A percentile compares a stretch with the other conserved stretches of the same genome.
phyloP scores from a whole-genome alignment of 371 early-diverging fungal species.

The Pancytospora epiphaga region DNA sequence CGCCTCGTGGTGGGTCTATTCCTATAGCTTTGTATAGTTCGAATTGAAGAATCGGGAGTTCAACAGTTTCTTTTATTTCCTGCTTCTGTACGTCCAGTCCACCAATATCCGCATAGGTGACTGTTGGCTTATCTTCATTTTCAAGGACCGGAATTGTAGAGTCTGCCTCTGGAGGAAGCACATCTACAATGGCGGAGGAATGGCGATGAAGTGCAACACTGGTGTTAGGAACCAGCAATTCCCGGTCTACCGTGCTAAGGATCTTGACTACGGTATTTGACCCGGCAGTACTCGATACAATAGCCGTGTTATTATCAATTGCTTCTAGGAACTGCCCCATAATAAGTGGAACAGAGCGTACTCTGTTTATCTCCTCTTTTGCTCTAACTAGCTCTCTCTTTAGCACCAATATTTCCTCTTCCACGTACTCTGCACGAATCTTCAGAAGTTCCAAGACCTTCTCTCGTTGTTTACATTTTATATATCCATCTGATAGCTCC shows the following conservation, averaged over 20 bases:
- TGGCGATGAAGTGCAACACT: constrained; percentile 90
- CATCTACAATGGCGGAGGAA: constrained; percentile 72
- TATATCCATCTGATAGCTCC: neutral
- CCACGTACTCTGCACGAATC: constrained; percentile 93
- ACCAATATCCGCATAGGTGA: constrained; percentile 97
- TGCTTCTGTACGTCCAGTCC: constrained; percentile 98
- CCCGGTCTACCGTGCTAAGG: constrained; percentile 86
- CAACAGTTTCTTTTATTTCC: constrained; percentile 96
- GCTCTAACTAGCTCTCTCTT: constrained; percentile 75
- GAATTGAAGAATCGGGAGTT: constrained; percentile 94
- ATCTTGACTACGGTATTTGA: constrained; percentile 87
- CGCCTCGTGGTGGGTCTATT: constrained; percentile 97
- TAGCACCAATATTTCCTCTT: constrained; percentile 87
- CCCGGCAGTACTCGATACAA: constrained; percentile 88
- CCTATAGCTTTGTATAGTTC: constrained; percentile 96
- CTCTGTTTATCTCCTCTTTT: constrained; percentile 93
- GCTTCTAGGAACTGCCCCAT: constrained; percentile 97
- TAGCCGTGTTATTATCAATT: constrained; percentile 90
- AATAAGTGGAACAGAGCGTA: constrained; percentile 91
- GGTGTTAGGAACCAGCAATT: constrained; percentile 77
- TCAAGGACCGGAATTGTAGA: constrained; percentile 93
- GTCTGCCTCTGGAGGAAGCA: constrained; percentile 83
- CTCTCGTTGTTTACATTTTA: constrained; percentile 38
- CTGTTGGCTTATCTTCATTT: constrained; percentile 97
- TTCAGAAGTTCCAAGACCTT: constrained; percentile 73